Conservation (phyloP, 345 rosid genomes). For the Hypericum androsaemum region DNA sequence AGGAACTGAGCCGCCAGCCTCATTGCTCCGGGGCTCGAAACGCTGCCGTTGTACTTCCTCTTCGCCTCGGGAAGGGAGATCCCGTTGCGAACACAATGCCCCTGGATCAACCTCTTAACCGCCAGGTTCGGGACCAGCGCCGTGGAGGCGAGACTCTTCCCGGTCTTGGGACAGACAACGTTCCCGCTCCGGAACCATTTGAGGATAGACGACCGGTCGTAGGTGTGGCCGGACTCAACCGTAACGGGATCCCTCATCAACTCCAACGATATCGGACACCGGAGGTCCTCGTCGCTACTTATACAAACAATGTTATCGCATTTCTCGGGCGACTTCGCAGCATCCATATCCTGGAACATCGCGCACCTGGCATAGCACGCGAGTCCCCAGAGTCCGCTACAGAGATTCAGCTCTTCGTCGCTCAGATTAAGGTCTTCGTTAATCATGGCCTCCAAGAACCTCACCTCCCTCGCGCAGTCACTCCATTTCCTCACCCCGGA, state of each 20-base stretch:
- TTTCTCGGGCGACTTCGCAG: slow-evolving; percentile 11
- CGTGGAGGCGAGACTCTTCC: slow-evolving; percentile 33
- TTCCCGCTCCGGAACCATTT: slow-evolving; percentile 65
- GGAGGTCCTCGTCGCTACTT: slow-evolving; percentile 50
- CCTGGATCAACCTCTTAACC: slow-evolving; percentile 39
- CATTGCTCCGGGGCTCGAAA: slow-evolving; percentile 47
- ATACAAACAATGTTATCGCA: slow-evolving; percentile 11
- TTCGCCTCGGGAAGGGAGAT: slow-evolving; percentile 16
- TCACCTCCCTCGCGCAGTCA: slow-evolving; percentile 44
- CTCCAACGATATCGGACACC: slow-evolving; percentile 68
- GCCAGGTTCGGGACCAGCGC: slow-evolving; percentile 38
- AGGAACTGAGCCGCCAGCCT: slow-evolving; percentile 41
- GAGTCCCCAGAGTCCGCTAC: slow-evolving; percentile 49
- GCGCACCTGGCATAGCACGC: slow-evolving; percentile 53
- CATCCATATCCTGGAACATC: slow-evolving; percentile 31
- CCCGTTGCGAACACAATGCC: slow-evolving; percentile 36
- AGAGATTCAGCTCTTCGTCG: slow-evolving; percentile 25
- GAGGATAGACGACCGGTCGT: slow-evolving; percentile 54
- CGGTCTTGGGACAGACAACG: slow-evolving; percentile 58
- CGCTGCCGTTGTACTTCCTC: slow-evolving; percentile 40
- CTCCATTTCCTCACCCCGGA: slow-evolving; percentile 54
- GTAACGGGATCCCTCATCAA: slow-evolving; percentile 62
- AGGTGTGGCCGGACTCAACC: slow-evolving; percentile 56
- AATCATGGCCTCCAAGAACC: slow-evolving; percentile 47
- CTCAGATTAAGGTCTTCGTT: slow-evolving; percentile 16